Evolutionary conservation across 2,329 filamentous ascomycete species (phyloP).

Genomic region (Xylariaceae sp.): DNA sequence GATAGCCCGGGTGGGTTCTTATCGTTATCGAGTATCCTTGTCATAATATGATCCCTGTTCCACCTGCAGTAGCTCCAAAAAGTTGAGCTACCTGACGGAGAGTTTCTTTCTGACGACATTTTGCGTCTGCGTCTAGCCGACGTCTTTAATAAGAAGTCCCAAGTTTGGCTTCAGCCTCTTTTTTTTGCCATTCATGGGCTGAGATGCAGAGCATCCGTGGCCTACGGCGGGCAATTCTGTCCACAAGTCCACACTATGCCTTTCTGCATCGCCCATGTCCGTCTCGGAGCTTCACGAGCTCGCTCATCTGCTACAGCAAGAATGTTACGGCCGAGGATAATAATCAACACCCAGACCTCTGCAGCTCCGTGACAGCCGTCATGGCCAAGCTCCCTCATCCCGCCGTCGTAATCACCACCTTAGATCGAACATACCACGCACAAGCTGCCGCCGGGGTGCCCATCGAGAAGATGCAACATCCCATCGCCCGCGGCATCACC

Average conservation of each 20-base stretch:
- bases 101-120: too few species aligned
- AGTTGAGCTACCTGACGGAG: too few species aligned
- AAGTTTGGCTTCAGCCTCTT: conserved; percentile 17
- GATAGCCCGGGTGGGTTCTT: too few species aligned
- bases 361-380: conserved; percentile 56
- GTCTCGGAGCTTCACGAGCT: conserved; percentile 19
- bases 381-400: conserved; percentile 63
- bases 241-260: conserved; percentile 29
- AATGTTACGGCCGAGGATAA: background rate
- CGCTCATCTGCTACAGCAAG: background rate
- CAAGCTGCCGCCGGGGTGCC: conserved; percentile 9
- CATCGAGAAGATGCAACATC: conserved; percentile 26
- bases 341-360: conserved; percentile 32
- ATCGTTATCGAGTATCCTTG: too few species aligned
- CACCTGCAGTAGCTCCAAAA: background rate
- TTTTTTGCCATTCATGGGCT: conserved; percentile 37
- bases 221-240: conserved; percentile 34
- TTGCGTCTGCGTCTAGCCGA: too few species aligned
- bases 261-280: background rate
- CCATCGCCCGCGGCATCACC: conserved; percentile 58
- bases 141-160: too few species aligned
- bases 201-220: conserved; percentile 41
- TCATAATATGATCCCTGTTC: background rate
- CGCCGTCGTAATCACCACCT: conserved; percentile 60
- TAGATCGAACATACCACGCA: conserved; percentile 46